A percentile compares a stretch with the other conserved stretches of the same genome.
These are phyloP conservation scores for Pyronema omphalodes DNA, from an alignment of 495 filamentous ascomycete genomes.

Conservation along the genomic window DNA sequence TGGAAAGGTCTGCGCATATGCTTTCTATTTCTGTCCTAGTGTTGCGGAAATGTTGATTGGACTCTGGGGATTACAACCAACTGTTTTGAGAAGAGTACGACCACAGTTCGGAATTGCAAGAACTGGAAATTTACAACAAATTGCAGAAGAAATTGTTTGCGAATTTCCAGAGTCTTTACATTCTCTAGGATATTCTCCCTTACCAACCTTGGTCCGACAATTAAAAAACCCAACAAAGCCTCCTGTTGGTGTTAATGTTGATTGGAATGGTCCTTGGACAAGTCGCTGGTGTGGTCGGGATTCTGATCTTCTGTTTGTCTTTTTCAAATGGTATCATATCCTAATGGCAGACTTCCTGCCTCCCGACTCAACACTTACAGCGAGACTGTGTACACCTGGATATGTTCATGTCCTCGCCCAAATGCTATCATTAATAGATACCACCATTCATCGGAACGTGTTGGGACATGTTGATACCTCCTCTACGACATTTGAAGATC, in stretches of 20 bases:
- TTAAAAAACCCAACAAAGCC: slow-evolving; percentile 49
- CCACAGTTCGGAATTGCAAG: slow-evolving; percentile 41
- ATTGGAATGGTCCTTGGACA: slow-evolving; percentile 76
- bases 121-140: slow-evolving; percentile 26
- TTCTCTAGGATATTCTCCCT: slow-evolving; percentile 51
- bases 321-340: slow-evolving; percentile 78
- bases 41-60: slow-evolving; percentile 72
- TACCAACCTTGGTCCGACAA: slow-evolving; percentile 40
- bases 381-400: slow-evolving; percentile 57
- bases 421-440: slow-evolving; percentile 61
- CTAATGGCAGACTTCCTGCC: slow-evolving; percentile 67
- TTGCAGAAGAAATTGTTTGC: slow-evolving; percentile 41
- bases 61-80: slow-evolving; percentile 55
- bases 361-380: slow-evolving; percentile 35
- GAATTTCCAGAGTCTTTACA: slow-evolving; percentile 58
- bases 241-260: slow-evolving; percentile 53
- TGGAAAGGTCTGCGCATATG: slow-evolving; percentile 85
- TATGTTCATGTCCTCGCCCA: slow-evolving; percentile 75
- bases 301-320: slow-evolving; percentile 84
- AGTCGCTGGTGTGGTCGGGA: slow-evolving; percentile 77
- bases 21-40: slow-evolving; percentile 87
- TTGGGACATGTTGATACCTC: slow-evolving; percentile 38
- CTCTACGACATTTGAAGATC: slow-evolving; percentile 56
- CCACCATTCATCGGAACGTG: slow-evolving; percentile 60
- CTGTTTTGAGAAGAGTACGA: slow-evolving; percentile 48